These are phyloP conservation scores for Zizania palustris DNA, from an alignment of 202 grass and related monocot genomes.

Conservation along the genomic window DNA sequence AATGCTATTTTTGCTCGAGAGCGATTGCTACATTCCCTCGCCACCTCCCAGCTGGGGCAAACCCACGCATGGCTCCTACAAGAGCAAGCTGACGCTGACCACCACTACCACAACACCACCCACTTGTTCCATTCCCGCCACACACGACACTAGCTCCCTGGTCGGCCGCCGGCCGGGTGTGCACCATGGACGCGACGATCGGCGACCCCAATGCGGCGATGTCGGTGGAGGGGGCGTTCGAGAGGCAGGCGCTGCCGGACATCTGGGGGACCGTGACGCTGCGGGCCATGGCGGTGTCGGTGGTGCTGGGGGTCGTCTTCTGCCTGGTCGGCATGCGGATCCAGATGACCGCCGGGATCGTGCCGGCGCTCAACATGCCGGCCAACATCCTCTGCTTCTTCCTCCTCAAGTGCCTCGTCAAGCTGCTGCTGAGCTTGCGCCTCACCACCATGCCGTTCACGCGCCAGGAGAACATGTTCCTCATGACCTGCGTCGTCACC, in stretches of 20 bases:
- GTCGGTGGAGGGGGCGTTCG: conserved; percentile 51
- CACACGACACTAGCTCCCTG: background rate
- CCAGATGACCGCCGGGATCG: conserved; percentile 41
- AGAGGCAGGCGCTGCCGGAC: conserved; percentile 6
- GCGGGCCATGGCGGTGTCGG: conserved; percentile 30
- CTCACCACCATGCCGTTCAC: conserved; percentile 44
- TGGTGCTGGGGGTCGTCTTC: conserved; percentile 26
- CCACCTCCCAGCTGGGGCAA: background rate
- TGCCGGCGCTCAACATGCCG: conserved; percentile 44
- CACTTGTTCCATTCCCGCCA: background rate
- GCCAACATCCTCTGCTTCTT: conserved; percentile 44
- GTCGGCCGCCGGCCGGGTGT: background rate
- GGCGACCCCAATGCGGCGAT: conserved; percentile 4
- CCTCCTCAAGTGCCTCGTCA: conserved; percentile 23
- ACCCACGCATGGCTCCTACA: background rate
- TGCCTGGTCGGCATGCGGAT: conserved; percentile 35
- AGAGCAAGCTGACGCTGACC: background rate
- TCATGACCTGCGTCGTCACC: conserved; percentile 55
- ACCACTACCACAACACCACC: no score
- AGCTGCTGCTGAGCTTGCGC: conserved; percentile 7
- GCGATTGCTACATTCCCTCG: background rate
- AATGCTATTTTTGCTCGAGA: background rate
- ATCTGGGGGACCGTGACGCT: conserved; percentile 37
- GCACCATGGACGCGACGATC: conserved; percentile 55
- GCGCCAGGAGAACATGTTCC: conserved; percentile 67